These are phyloP conservation scores for Trichosphaerium sp. DNA, from an alignment of 78 protist genomes.

Conservation along the genomic window DNA sequence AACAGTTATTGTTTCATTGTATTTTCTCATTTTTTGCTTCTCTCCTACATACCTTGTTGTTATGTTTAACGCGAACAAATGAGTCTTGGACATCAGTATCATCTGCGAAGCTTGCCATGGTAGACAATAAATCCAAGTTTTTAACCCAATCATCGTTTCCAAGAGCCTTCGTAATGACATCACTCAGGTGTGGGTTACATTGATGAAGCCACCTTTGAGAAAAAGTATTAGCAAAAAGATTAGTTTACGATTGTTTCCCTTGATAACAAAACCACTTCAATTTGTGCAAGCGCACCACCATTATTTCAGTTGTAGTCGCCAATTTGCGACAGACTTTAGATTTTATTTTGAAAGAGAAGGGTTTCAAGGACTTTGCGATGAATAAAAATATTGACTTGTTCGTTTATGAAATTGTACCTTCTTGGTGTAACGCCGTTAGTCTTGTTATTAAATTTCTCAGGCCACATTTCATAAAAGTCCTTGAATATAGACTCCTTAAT, in stretches of 20 bases:
- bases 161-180: conserved; percentile 53
- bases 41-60: conserved; percentile 64
- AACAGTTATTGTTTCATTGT: too few relatives aligned
- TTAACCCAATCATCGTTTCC: conserved; percentile 64
- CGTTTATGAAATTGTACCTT: too few relatives aligned
- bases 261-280: too few relatives aligned
- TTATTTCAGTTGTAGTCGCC: too few relatives aligned
- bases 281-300: too few relatives aligned
- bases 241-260: too few relatives aligned
- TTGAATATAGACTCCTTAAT: conserved; percentile 66
- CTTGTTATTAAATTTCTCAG: conserved; percentile 77
- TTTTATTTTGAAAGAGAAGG: too few relatives aligned
- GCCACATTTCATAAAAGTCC: conserved; percentile 67
- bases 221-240: too few relatives aligned
- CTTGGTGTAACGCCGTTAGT: conserved; percentile 97
- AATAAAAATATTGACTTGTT: too few relatives aligned
- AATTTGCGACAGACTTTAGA: too few relatives aligned
- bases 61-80: conserved; percentile 31
- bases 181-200: conserved; percentile 69
- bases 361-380: too few relatives aligned
- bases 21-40: too few relatives aligned
- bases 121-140: conserved; percentile 49
- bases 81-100: conserved; percentile 42
- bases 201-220: conserved; percentile 89
- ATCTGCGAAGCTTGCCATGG: conserved; percentile 49